Conservation (phyloP, 495 filamentous ascomycete species). For the Mycothermus thermophilus region DNA sequence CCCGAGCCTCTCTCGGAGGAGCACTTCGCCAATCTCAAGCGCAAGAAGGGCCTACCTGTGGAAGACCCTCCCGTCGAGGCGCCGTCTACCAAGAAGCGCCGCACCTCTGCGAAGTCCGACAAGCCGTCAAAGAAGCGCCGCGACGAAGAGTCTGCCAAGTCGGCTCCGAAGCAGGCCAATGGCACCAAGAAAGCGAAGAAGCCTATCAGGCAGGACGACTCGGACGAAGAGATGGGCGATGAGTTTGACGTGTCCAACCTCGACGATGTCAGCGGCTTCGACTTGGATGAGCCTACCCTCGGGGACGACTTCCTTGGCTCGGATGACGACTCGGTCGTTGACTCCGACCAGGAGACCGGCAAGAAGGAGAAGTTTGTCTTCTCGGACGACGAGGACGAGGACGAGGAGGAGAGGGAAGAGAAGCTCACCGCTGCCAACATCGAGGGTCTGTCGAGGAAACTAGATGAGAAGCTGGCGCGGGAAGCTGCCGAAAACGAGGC, state of each 20-base stretch:
- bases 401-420: constrained; percentile 77
- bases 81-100: constrained; percentile 53
- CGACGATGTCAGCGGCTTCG: constrained; percentile 41
- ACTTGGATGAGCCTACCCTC: constrained; percentile 25
- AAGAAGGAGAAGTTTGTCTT: constrained; percentile 58
- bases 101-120: constrained; percentile 36
- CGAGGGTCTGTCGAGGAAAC: constrained; percentile 67
- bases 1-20: constrained; percentile 71
- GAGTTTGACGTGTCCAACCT: constrained; percentile 36
- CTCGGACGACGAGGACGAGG: constrained; percentile 90
- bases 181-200: constrained; percentile 24
- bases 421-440: constrained; percentile 93
- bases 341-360: constrained; percentile 56
- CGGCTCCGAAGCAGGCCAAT: constrained; percentile 24
- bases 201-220: constrained; percentile 29
- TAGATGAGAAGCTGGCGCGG: constrained; percentile 56
- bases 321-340: constrained; percentile 52
- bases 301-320: constrained; percentile 45
- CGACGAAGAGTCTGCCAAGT: constrained; percentile 13
- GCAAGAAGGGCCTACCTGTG: constrained; percentile 50
- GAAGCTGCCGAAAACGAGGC: constrained; percentile 66
- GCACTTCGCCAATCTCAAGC: constrained; percentile 58
- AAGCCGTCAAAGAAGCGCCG: constrained; percentile 30
- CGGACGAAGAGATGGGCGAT: constrained; percentile 39
- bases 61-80: constrained; percentile 30